Evolutionary conservation across 2,329 filamentous ascomycete genomes (phyloP).

Genomic region (Didymella lethalis): DNA sequence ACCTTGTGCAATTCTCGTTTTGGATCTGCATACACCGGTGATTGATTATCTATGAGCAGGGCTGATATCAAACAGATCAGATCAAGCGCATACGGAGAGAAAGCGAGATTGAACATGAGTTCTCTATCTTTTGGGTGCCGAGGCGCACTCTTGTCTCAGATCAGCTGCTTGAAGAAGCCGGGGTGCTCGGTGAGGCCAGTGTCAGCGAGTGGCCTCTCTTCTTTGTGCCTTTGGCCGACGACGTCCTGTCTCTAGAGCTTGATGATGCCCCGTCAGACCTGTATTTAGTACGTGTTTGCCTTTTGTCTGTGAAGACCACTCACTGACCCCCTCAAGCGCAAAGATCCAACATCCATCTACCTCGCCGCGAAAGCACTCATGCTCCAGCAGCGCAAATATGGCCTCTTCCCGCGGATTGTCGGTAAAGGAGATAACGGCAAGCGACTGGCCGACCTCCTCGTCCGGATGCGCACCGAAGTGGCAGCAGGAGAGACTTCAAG

Average conservation of each 20-base stretch:
- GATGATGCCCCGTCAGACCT: conserved; percentile 87
- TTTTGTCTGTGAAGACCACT: neutral
- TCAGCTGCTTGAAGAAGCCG: conserved; percentile 88
- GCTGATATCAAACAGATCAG: conserved; percentile 68
- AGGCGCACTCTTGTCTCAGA: conserved; percentile 91
- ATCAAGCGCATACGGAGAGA: conserved; percentile 89
- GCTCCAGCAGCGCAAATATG: conserved; percentile 89
- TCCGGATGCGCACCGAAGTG: conserved; percentile 90
- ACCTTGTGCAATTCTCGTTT: neutral
- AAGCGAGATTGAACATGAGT: conserved; percentile 90
- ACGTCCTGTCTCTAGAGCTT: conserved; percentile 89
- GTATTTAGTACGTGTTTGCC: conserved; percentile 68
- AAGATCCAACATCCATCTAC: conserved; percentile 90
- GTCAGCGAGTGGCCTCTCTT: conserved; percentile 86
- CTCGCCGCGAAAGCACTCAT: conserved; percentile 90
- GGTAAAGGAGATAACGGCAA: conserved; percentile 97
- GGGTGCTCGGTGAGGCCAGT: conserved; percentile 90
- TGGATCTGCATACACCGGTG: neutral
- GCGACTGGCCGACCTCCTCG: conserved; percentile 82
- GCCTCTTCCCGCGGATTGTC: conserved; percentile 91
- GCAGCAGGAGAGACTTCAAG: conserved; percentile 77
- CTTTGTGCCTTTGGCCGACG: conserved; percentile 90
- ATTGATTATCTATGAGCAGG: neutral
- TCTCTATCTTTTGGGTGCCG: conserved; percentile 95
- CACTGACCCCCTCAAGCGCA: conserved; percentile 61